phyloP scores from a whole-genome alignment of 345 rosid genomes.

The Passiflora organensis region DNA sequence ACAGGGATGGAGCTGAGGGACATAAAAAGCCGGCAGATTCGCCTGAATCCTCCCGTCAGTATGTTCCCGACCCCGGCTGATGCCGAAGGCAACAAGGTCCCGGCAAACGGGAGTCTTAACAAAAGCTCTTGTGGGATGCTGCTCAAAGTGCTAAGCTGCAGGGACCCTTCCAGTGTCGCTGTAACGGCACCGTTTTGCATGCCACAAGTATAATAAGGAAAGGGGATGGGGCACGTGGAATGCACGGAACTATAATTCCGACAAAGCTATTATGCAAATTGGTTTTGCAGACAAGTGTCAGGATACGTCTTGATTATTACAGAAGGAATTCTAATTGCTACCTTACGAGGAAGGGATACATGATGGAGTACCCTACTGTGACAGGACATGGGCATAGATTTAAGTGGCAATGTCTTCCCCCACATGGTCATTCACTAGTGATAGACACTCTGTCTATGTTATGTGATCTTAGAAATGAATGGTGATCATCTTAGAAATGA shows the following conservation, averaged over 20 bases:
- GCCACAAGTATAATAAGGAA: constrained; percentile 21
- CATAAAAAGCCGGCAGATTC: constrained; percentile 61
- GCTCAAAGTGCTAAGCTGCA: constrained; percentile 65
- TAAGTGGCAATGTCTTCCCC: neutral
- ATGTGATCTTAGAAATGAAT: too few species aligned
- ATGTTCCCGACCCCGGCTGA: constrained; percentile 31
- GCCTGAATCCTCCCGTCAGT: constrained; percentile 37
- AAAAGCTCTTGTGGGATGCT: constrained; percentile 43
- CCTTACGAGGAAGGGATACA: constrained; percentile 20
- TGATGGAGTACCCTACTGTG: constrained; percentile 10
- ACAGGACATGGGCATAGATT: constrained; percentile 10
- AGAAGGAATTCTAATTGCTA: neutral
- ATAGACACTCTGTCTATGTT: too few species aligned
- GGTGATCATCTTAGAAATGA: constrained; percentile 17
- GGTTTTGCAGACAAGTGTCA: neutral
- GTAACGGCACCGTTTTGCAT: constrained; percentile 49
- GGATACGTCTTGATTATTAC: neutral
- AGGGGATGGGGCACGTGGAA: neutral
- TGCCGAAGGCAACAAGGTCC: constrained; percentile 4
- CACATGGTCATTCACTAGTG: too few species aligned
- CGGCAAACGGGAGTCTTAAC: constrained; percentile 9
- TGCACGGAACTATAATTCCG: neutral
- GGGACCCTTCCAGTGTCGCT: constrained; percentile 47
- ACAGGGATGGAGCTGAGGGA: constrained; percentile 60
- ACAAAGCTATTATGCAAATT: too few species aligned